These are phyloP conservation scores for Lichtheimia ramosa DNA, from an alignment of 371 early-diverging fungal genomes.

Conservation along the genomic window DNA sequence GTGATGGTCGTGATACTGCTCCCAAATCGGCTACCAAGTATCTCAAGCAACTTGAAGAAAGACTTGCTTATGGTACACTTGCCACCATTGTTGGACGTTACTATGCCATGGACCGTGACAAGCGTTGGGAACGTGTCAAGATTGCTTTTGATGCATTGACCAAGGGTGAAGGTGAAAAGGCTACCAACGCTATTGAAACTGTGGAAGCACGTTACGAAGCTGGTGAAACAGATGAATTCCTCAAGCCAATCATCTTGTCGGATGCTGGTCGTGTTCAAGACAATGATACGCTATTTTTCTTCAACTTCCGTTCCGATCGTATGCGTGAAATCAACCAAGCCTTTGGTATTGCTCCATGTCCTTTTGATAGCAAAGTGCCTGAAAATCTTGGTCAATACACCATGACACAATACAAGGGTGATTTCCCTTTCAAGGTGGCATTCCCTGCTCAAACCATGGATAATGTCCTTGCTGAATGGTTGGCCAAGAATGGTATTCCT, in stretches of 20 bases:
- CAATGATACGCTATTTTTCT: conserved; percentile 87
- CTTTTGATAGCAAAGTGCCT: conserved; percentile 83
- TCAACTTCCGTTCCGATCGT: conserved; percentile 98
- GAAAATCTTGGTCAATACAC: conserved; percentile 84
- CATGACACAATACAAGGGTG: conserved; percentile 98
- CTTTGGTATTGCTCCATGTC: conserved; percentile 86
- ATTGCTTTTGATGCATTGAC: conserved; percentile 91
- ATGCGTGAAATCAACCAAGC: conserved; percentile 96
- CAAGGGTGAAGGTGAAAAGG: conserved; percentile 79
- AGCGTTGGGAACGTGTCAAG: conserved; percentile 98
- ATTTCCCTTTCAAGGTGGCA: conserved; percentile 88
- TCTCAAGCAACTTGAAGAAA: conserved; percentile 69
- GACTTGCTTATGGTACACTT: conserved; percentile 79
- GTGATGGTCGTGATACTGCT: conserved; percentile 99
- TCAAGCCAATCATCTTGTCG: conserved; percentile 94
- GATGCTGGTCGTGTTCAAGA: conserved; percentile 77
- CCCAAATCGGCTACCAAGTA: conserved; percentile 86
- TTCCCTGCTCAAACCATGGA: conserved; percentile 96
- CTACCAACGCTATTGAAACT: conserved; percentile 68
- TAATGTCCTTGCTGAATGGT: conserved; percentile 97
- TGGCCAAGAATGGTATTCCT: conserved; percentile 77
- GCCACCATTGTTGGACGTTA: conserved; percentile 97
- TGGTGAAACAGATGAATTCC: conserved; percentile 96
- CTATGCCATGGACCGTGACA: conserved; percentile 99
- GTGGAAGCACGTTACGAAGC: conserved; percentile 82